Percentiles rank a stretch among this genome's conserved stretches.
Conservation (phyloP, 305 asterid species). For the Rubia peregrina region DNA sequence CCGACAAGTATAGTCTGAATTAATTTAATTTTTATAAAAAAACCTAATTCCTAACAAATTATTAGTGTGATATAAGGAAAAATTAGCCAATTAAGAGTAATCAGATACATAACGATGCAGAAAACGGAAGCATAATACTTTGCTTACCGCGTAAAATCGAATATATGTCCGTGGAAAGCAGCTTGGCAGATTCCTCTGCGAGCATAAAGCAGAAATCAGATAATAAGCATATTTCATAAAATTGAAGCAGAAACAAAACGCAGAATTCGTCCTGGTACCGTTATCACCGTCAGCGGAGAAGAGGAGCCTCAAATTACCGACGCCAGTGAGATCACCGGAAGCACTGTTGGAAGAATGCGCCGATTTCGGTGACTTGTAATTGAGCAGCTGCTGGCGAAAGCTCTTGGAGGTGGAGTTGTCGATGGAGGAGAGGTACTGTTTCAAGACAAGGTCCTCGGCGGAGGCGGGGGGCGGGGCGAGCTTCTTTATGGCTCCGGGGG, state of each 20-base stretch:
- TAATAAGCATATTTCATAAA: slow-evolving; percentile 8
- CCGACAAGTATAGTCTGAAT: no score
- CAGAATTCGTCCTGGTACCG: slow-evolving; percentile 26
- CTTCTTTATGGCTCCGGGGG: slow-evolving; percentile 21
- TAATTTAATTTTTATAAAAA: background rate
- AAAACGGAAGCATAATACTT: background rate
- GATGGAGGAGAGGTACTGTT: slow-evolving; percentile 35
- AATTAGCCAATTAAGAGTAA: background rate
- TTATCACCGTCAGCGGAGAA: slow-evolving; percentile 20
- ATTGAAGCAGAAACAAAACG: slow-evolving; percentile 8
- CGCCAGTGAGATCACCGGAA: slow-evolving; percentile 29
- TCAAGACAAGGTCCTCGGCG: slow-evolving; percentile 33
- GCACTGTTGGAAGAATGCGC: slow-evolving; percentile 16
- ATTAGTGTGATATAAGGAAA: background rate
- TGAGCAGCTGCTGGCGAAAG: slow-evolving; percentile 11
- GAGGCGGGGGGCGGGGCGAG: slow-evolving; percentile 8
- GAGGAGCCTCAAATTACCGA: slow-evolving; percentile 32
- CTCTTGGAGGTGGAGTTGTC: slow-evolving; percentile 22
- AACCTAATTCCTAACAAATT: background rate
- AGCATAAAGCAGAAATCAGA: slow-evolving; percentile 7
- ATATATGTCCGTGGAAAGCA: slow-evolving; percentile 32
- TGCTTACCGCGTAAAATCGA: slow-evolving; percentile 27
- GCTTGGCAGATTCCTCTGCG: slow-evolving; percentile 41
- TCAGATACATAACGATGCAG: background rate
- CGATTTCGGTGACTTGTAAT: slow-evolving; percentile 15